Conservation (phyloP, 2,329 filamentous ascomycete species). For the Claviceps sp. region DNA sequence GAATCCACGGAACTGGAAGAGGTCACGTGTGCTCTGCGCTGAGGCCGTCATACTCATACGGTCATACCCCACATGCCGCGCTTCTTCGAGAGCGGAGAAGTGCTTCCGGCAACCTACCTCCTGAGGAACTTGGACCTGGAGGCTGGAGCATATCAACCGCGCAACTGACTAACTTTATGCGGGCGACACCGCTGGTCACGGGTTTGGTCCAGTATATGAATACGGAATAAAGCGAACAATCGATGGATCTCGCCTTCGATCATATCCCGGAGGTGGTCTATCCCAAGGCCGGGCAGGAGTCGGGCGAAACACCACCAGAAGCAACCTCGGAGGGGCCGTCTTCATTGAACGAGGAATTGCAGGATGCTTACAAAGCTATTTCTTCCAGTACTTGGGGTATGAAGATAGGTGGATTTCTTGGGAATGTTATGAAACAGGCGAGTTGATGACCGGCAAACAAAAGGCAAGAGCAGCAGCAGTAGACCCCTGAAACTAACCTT, state of each 20-base stretch:
- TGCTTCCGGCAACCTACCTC: not conserved
- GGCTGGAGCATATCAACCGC: not conserved
- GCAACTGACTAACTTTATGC: not conserved
- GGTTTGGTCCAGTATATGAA: not conserved
- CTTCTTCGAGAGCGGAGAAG: not conserved
- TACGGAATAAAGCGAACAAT: not conserved
- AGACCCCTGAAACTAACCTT: slow-evolving; percentile 2
- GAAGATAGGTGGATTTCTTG: slow-evolving; percentile 75
- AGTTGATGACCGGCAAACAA: not conserved
- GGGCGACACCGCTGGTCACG: not conserved
- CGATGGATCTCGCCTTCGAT: slow-evolving; percentile 95
- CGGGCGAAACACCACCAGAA: slow-evolving; percentile 27
- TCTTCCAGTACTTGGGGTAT: slow-evolving; percentile 85
- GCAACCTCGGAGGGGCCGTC: slow-evolving; percentile 31
- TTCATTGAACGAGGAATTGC: slow-evolving; percentile 73
- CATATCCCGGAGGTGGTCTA: slow-evolving; percentile 81
- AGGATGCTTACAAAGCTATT: slow-evolving; percentile 91
- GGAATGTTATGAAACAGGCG: slow-evolving; percentile 87
- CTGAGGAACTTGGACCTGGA: not conserved
- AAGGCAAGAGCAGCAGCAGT: not conserved
- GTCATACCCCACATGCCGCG: not conserved
- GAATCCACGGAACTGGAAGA: no score
- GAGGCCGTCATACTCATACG: not conserved
- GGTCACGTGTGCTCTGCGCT: no score
- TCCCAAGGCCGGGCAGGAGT: slow-evolving; percentile 40